Percentiles rank a stretch among this genome's conserved stretches.
Conservation (phyloP, 139 green algal genomes). For the Nannochloris sp. region DNA sequence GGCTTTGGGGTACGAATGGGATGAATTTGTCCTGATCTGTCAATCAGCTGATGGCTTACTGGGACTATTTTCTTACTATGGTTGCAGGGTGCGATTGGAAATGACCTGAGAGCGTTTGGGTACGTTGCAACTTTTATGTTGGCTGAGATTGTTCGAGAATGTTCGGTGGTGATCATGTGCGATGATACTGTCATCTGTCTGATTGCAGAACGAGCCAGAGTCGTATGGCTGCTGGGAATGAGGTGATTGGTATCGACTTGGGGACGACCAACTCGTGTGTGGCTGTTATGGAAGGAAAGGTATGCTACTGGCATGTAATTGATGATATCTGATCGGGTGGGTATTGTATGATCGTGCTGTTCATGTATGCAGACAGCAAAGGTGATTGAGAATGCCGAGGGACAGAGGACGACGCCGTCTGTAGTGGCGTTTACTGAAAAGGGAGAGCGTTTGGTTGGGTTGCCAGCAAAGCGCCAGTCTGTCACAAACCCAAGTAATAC, state of each 20-base stretch:
- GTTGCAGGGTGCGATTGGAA: background rate
- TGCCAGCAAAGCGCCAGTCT: slow-evolving; percentile 94
- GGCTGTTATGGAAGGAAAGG: slow-evolving; percentile 98
- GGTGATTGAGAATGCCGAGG: slow-evolving; percentile 98
- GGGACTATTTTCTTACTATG: background rate
- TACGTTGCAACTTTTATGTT: background rate
- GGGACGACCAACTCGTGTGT: slow-evolving; percentile 99
- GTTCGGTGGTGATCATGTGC: background rate
- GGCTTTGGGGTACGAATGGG: background rate
- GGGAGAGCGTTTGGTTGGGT: slow-evolving; percentile 84
- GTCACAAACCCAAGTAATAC: slow-evolving; percentile 97
- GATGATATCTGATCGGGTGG: too few species aligned
- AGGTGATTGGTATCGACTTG: slow-evolving; percentile 98
- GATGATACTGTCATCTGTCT: background rate
- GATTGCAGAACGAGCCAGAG: slow-evolving; percentile 24
- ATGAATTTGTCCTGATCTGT: too few species aligned
- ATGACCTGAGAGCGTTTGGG: background rate
- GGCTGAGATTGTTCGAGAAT: background rate
- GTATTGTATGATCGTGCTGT: background rate
- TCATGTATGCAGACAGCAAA: slow-evolving; percentile 50
- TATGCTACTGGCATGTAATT: slow-evolving; percentile 21
- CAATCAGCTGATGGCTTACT: too few species aligned
- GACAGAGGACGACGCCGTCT: slow-evolving; percentile 90
- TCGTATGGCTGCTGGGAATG: slow-evolving; percentile 40
- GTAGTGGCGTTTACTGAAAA: slow-evolving; percentile 94